phyloP scores from a whole-genome alignment of 495 filamentous ascomycete species.

The Staphylotrichum longicolle region DNA sequence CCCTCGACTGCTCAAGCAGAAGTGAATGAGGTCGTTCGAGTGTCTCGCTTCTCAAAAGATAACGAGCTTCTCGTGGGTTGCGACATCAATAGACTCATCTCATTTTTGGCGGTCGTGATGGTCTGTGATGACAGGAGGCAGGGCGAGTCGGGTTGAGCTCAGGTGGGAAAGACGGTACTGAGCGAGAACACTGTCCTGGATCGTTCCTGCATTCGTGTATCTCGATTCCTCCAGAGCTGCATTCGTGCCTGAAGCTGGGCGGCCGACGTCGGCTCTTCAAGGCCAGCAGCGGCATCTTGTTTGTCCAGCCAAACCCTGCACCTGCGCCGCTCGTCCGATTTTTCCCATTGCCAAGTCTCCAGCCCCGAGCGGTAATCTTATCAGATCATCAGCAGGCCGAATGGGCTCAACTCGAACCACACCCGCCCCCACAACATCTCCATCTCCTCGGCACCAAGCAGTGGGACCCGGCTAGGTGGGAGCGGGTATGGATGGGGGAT shows the following conservation, averaged over 20 bases:
- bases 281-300: not conserved
- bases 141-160: too few relatives aligned
- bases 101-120: too few relatives aligned
- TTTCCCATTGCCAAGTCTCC: slow-evolving; percentile 29
- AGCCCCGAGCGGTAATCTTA: slow-evolving; percentile 37
- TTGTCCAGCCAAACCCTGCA: not conserved
- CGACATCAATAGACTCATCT: too few relatives aligned
- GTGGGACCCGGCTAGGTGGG: not conserved
- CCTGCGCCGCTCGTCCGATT: slow-evolving; percentile 19
- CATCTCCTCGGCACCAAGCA: slow-evolving; percentile 9
- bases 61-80: too few relatives aligned
- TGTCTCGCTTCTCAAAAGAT: too few relatives aligned
- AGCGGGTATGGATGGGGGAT: not conserved
- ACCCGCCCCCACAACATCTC: not conserved
- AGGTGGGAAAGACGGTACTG: too few relatives aligned
- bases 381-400: slow-evolving; percentile 49
- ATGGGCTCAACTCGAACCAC: too few relatives aligned
- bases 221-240: too few relatives aligned
- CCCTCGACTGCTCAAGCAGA: too few relatives aligned
- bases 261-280: slow-evolving; percentile 12
- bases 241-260: not conserved
- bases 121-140: too few relatives aligned
- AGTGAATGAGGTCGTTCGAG: too few relatives aligned
- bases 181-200: too few relatives aligned
- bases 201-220: not conserved